A percentile compares a stretch with the other conserved stretches of the same genome.
phyloP scores from a whole-genome alignment of 176 grass and related monocot species.

The Hsuehochloa calcarea region DNA sequence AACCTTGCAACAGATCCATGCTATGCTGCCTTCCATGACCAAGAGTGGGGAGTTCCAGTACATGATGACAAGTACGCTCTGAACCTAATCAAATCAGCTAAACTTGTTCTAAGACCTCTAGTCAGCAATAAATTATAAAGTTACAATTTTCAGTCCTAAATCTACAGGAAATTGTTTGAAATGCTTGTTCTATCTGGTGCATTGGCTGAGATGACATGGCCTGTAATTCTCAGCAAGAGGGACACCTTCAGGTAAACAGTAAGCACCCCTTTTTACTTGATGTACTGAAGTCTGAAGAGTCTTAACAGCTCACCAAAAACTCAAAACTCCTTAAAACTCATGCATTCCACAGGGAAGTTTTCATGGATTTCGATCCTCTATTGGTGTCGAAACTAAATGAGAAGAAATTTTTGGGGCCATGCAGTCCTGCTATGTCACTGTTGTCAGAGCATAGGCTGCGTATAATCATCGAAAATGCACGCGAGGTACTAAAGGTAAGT shows the following conservation, averaged over 20 bases:
- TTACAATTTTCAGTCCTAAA: conserved; percentile 41
- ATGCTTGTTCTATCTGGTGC: conserved; percentile 85
- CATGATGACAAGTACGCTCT: conserved; percentile 86
- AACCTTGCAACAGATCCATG: conserved; percentile 69
- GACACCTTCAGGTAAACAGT: conserved; percentile 66
- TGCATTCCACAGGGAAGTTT: conserved; percentile 71
- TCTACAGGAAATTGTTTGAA: conserved; percentile 88
- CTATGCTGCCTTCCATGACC: conserved; percentile 86
- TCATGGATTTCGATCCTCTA: conserved; percentile 82
- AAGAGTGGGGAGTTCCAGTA: conserved; percentile 90
- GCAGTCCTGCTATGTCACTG: conserved; percentile 60
- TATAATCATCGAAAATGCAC: conserved; percentile 76
- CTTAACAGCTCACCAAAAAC: not conserved
- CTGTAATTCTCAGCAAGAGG: conserved; percentile 90
- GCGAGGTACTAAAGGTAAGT: conserved; percentile 74
- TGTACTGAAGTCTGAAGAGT: not conserved
- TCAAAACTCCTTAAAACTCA: not conserved
- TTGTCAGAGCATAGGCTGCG: conserved; percentile 81
- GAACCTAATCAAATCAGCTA: conserved; percentile 5
- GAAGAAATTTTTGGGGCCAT: conserved; percentile 66
- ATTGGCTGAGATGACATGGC: conserved; percentile 87
- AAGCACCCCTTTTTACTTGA: not conserved
- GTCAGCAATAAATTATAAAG: conserved; percentile 37
- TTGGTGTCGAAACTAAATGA: conserved; percentile 77
- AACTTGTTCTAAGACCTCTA: not conserved